Percentiles rank a stretch among this genome's conserved stretches.
These are phyloP conservation scores for Lophiostoma macrostomum DNA, from an alignment of 495 filamentous ascomycete species.

Conservation along the genomic window DNA sequence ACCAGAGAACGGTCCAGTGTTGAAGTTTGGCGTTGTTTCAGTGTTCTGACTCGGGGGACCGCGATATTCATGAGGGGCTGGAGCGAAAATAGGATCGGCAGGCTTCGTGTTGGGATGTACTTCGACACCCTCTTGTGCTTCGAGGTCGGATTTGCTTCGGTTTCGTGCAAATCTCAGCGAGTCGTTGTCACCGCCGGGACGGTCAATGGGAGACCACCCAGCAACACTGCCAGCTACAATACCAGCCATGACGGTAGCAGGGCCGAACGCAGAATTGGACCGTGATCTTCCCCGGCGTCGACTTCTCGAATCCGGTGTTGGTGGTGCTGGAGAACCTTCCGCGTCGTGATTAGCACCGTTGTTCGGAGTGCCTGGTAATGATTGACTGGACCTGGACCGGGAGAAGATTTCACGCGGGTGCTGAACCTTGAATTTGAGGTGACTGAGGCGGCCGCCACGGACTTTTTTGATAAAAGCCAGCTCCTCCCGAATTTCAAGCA, in stretches of 20 bases:
- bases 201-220: constrained; percentile 85
- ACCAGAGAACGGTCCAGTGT: constrained; percentile 35
- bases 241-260: constrained; percentile 81
- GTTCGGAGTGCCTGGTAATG: constrained; percentile 63
- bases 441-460: constrained; percentile 81
- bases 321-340: constrained; percentile 51
- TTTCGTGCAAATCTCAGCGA: constrained; percentile 49
- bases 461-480: constrained; percentile 63
- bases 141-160: constrained; percentile 47
- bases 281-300: constrained; percentile 72
- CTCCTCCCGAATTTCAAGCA: constrained; percentile 42
- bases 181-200: constrained; percentile 50
- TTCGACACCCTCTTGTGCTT: constrained; percentile 52
- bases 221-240: constrained; percentile 83
- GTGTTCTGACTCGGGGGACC: constrained; percentile 60
- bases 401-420: constrained; percentile 75
- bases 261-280: constrained; percentile 81
- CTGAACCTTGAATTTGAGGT: constrained; percentile 78
- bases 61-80: constrained; percentile 41
- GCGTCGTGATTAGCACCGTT: constrained; percentile 52
- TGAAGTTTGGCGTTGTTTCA: constrained; percentile 52
- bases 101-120: constrained; percentile 57
- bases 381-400: constrained; percentile 64
- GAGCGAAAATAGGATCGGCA: constrained; percentile 53
- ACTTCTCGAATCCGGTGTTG: constrained; percentile 70